Conservation (phyloP, 1,139 yeast species). For the Lodderomyces orthopsilosis region DNA sequence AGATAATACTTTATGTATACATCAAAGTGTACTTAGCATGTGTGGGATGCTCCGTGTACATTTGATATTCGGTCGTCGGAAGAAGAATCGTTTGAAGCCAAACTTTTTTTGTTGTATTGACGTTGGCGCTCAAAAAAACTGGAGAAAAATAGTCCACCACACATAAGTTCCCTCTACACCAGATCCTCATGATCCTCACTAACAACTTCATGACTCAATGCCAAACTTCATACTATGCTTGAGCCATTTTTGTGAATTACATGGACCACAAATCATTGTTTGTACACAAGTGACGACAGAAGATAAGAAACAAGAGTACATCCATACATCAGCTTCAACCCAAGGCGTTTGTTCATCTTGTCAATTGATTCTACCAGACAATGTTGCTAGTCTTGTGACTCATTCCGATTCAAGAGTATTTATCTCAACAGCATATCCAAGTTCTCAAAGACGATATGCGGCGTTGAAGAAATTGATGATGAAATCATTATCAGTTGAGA, state of each 20-base stretch:
- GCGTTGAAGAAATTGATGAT: slow-evolving; percentile 58
- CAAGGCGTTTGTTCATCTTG: slow-evolving; percentile 54
- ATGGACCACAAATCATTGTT: slow-evolving; percentile 76
- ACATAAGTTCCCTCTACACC: not conserved
- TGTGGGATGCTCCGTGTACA: too few species aligned
- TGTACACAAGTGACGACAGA: slow-evolving; percentile 53
- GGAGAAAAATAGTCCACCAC: not conserved
- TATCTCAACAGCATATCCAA: slow-evolving; percentile 64
- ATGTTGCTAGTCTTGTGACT: slow-evolving; percentile 29
- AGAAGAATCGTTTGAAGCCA: too few species aligned
- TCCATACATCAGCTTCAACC: slow-evolving; percentile 28
- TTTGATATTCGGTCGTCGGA: too few species aligned
- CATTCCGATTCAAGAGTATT: slow-evolving; percentile 14
- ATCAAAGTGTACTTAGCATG: too few species aligned
- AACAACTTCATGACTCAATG: slow-evolving; percentile 14
- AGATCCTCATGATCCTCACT: not conserved
- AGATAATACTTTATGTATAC: too few species aligned
- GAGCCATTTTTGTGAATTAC: slow-evolving; percentile 84
- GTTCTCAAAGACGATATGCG: slow-evolving; percentile 49
- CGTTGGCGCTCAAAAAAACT: too few species aligned
- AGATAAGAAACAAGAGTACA: slow-evolving; percentile 13
- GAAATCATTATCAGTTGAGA: slow-evolving; percentile 71
- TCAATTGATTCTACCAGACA: slow-evolving; percentile 46
- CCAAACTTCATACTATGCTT: slow-evolving; percentile 48
- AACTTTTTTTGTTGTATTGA: too few species aligned